Evolutionary conservation across 805 yeast genomes (phyloP).

Genomic region (Candida palmyrensis): DNA sequence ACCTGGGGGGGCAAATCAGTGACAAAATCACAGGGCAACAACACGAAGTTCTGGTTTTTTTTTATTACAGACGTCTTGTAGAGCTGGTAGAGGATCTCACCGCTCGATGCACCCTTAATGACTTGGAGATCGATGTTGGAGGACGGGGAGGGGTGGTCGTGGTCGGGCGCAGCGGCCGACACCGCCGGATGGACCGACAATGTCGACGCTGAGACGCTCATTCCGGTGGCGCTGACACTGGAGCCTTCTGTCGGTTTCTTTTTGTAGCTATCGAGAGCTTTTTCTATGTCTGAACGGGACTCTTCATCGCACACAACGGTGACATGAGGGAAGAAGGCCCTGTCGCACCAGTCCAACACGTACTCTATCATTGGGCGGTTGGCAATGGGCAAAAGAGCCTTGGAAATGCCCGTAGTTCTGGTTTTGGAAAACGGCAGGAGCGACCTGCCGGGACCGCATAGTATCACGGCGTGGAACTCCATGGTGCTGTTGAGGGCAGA

Average conservation of each 20-base stretch:
- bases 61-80: constrained; percentile 35
- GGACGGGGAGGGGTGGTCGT: neutral
- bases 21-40: constrained; percentile 90
- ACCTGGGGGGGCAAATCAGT: constrained; percentile 91
- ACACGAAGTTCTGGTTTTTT: constrained; percentile 48
- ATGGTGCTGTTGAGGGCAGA: too few relatives aligned
- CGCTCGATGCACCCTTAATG: constrained; percentile 51
- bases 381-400: constrained; percentile 86
- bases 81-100: constrained; percentile 51
- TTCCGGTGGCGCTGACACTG: neutral
- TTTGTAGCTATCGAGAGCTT: constrained; percentile 46
- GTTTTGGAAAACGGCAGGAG: constrained; percentile 67
- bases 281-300: constrained; percentile 41
- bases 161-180: neutral
- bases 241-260: constrained; percentile 9
- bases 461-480: constrained; percentile 90
- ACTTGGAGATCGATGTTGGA: constrained; percentile 12
- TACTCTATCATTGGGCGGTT: constrained; percentile 84
- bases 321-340: constrained; percentile 69
- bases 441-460: constrained; percentile 80
- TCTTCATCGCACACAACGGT: constrained; percentile 55
- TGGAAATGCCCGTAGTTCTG: constrained; percentile 62
- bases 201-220: neutral
- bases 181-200: too few relatives aligned
- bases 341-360: constrained; percentile 89